Evolutionary conservation across 139 green algal species (phyloP), one percentile per base, ranked within the genome.

Genomic region (Chlorella ohadii): DNA sequence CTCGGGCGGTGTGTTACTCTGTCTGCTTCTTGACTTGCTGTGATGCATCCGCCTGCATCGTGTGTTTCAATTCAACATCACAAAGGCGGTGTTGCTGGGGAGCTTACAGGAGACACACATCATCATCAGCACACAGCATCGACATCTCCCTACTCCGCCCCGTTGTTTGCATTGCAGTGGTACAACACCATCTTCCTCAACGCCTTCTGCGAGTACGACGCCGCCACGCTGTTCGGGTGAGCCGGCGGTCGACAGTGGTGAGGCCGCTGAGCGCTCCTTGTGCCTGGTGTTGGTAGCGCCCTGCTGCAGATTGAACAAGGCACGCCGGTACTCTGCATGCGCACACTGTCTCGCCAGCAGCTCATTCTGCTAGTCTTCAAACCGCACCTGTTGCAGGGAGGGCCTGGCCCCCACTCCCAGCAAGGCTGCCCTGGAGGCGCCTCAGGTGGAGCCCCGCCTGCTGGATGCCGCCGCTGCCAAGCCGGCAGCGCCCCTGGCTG

Each of bases 111-210:
- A n/a, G n/a, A n/a, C n/a, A n/a, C n/a, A n/a, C n/a, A n/a, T n/a
- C n/a, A n/a, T n/a, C n/a, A n/a, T n/a, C n/a, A n/a, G n/a, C n/a
- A n/a, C n/a, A 51, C 44, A 51, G 44, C 44, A 6, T 9, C 9
- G 44, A 6, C 44, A 6, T 51, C 44, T 9, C 44, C 44, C 44
- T 51, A 6, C 61, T 31, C 61, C n/a, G n/a, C n/a, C n/a, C n/a
- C n/a, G n/a, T n/a, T n/a, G n/a, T n/a, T 11, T 67, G 27, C 4
- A 27, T 23, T n/a, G 47, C 73, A 87, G 83, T 85, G 71, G 51
- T 88, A 88, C 84, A 88, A 88, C 78, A 3, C 1, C 3, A n/a
- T 67, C 28, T 87, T 87, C 75, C 65, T 87, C 16, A 66, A 76
- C 1, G 51, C 31, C 4, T 64, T 87, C 22, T 6, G 12, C 3